Evolutionary conservation across 805 yeast genomes (phyloP), one percentile per base, ranked within the genome.

Genomic region (Metschnikowia dekortorum): DNA sequence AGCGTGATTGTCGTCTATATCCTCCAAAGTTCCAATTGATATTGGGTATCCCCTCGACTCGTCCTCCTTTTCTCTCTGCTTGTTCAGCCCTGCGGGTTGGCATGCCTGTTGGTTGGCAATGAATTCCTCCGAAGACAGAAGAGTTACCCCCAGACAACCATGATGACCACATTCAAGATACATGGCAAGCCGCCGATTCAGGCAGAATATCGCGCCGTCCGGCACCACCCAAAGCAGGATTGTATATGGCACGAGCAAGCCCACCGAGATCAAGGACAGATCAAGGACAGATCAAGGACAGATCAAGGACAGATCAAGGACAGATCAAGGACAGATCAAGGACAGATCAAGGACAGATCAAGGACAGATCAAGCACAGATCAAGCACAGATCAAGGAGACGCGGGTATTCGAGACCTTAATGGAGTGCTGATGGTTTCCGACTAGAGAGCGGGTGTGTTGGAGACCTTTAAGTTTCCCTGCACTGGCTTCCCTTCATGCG

Each of bases 1-100:
- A 16, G 99, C 99, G 70, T 94, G 99, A 66, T 94, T 99, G 69
- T 94, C 99, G 65, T 94, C 99, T 59, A 94, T 89, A 53, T 94
- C 99, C 67, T 94, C 99, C 62, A 94, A 76, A 2, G 97, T 90
- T 45, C 99, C 99, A 54, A 94, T 87, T 38, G 96, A 85, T 87
- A 94, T 85, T 50, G 99, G 99, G 40, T 89, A 83, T 6, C 99
- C 99, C 69, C 99, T 84, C 63, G 94, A 80, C 60, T 91, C 97
- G 65, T 94, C 98, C 51, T 94, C 85, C 68, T 91, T 90, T 59
- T 89, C 91, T 60, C 97, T 80, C 70, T 94, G 89, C 95, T 64
- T 91, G 96, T 69, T 89, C 88, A 64, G 94, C 96, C 67, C 98
- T 39, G 96, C 89, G 8, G 98, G 97, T 64, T 91, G 94, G 71